Conservation (phyloP, 768 basidiomycete genomes). For the Termitomyces sp. region DNA sequence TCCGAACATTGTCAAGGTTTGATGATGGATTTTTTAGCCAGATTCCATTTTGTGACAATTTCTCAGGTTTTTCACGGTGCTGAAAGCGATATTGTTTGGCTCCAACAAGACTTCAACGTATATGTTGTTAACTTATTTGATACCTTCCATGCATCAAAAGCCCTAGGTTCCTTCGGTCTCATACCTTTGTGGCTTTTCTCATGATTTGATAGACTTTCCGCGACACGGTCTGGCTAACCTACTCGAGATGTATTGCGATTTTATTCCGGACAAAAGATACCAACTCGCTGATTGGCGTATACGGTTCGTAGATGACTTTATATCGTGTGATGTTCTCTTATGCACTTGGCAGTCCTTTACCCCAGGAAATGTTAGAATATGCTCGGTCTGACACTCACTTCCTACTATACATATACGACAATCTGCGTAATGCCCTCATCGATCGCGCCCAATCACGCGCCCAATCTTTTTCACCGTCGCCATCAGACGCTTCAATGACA, state of each 20-base stretch:
- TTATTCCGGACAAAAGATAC: slow-evolving; percentile 90
- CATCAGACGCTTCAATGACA: slow-evolving; percentile 14
- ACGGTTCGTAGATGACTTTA: slow-evolving; percentile 38
- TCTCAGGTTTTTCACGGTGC: slow-evolving; percentile 89
- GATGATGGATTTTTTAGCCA: neutral
- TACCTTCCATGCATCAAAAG: slow-evolving; percentile 90
- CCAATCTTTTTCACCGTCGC: slow-evolving; percentile 25
- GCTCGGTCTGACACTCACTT: slow-evolving; percentile 97
- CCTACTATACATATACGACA: slow-evolving; percentile 88
- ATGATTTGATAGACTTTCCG: slow-evolving; percentile 55
- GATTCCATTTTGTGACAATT: neutral
- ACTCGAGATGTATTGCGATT: slow-evolving; percentile 85
- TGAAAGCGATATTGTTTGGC: slow-evolving; percentile 91
- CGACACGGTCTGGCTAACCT: slow-evolving; percentile 81
- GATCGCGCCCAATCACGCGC: slow-evolving; percentile 50
- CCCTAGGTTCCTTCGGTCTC: slow-evolving; percentile 47
- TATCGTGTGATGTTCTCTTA: neutral
- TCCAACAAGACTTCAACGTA: slow-evolving; percentile 92
- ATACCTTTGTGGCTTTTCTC: neutral
- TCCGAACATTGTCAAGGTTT: slow-evolving; percentile 78
- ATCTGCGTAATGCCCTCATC: slow-evolving; percentile 82
- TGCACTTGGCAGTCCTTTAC: slow-evolving; percentile 52
- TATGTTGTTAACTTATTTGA: slow-evolving; percentile 97
- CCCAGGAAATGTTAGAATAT: slow-evolving; percentile 85
- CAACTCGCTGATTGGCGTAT: slow-evolving; percentile 98